Conservation (phyloP, 2,329 filamentous ascomycete genomes). For the Calonectria hawksworthii region DNA sequence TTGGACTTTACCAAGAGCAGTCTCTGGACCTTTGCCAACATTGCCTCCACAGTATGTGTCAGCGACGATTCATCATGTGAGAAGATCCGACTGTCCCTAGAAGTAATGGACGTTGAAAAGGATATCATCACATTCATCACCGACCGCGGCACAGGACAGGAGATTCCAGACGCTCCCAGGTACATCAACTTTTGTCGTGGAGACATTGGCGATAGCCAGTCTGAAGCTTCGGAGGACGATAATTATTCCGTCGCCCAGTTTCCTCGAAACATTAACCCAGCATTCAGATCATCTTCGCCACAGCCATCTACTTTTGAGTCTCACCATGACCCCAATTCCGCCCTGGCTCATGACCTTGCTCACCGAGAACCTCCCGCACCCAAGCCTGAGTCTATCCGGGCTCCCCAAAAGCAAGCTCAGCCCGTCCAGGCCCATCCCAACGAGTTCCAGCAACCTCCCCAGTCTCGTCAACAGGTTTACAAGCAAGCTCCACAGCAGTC, state of each 20-base stretch:
- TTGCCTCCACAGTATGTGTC: conserved; percentile 96
- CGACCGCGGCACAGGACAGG: conserved; percentile 91
- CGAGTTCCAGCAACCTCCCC: conserved; percentile 37
- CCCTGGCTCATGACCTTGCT: conserved; percentile 77
- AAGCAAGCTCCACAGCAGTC: conserved; percentile 18
- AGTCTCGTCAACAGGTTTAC: conserved; percentile 23
- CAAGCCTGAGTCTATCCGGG: conserved; percentile 46
- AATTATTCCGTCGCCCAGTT: conserved; percentile 97
- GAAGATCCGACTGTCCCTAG: conserved; percentile 92
- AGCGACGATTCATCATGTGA: conserved; percentile 98
- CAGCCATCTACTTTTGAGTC: conserved; percentile 94
- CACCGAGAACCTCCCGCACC: conserved; percentile 60
- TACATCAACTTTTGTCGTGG: conserved; percentile 99
- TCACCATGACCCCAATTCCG: conserved; percentile 87
- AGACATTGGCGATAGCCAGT: conserved; percentile 83
- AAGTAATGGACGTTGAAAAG: conserved; percentile 96
- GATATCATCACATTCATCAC: conserved; percentile 92
- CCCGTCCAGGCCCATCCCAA: conserved; percentile 25
- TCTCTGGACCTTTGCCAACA: conserved; percentile 97
- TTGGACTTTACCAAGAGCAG: conserved; percentile 98
- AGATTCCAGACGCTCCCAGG: conserved; percentile 96
- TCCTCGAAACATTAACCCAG: conserved; percentile 93
- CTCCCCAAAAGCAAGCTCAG: conserved; percentile 62
- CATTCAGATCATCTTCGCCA: conserved; percentile 95
- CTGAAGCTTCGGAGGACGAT: conserved; percentile 88